Conservation (phyloP, 2,329 filamentous ascomycete species). For the Ilyonectria sp. region DNA sequence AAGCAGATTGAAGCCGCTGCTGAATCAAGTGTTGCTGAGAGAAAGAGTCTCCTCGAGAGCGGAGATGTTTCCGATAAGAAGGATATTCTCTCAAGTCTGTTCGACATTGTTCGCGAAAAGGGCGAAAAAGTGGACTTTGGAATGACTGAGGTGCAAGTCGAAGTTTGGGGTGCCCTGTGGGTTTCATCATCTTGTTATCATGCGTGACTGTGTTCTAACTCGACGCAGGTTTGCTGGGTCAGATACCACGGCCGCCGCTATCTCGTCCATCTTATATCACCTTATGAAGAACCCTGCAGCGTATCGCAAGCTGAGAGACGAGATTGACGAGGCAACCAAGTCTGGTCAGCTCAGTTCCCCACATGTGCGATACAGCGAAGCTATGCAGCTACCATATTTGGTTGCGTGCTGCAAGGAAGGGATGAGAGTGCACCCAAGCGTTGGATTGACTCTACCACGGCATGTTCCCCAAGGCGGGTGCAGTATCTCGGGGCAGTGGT, state of each 20-base stretch:
- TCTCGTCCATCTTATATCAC: constrained; percentile 4
- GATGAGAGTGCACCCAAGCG: constrained; percentile 22
- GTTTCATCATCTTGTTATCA: not conserved
- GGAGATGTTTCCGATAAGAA: not conserved
- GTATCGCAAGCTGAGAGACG: constrained; percentile 3
- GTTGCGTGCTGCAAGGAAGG: constrained; percentile 16
- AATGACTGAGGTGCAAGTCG: constrained; percentile 1
- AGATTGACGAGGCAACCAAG: not conserved
- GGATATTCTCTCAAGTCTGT: constrained; percentile 5
- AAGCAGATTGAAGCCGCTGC: not conserved
- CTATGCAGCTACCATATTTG: constrained; percentile 9
- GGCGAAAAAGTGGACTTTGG: constrained; percentile 6
- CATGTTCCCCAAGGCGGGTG: not conserved
- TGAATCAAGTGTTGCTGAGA: not conserved
- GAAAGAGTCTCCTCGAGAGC: not conserved
- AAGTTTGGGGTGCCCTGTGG: not conserved
- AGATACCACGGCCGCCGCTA: not conserved
- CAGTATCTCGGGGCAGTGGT: not conserved
- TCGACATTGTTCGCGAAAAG: not conserved
- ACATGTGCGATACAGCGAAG: constrained; percentile 2
- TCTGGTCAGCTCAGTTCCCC: not conserved
- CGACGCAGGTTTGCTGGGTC: not conserved
- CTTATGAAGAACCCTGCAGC: not conserved
- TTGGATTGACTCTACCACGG: constrained; percentile 6
- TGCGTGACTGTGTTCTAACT: not conserved